phyloP scores from a whole-genome alignment of 192 early-diverging fungal genomes.

The Ramicandelaber brevisporus region DNA sequence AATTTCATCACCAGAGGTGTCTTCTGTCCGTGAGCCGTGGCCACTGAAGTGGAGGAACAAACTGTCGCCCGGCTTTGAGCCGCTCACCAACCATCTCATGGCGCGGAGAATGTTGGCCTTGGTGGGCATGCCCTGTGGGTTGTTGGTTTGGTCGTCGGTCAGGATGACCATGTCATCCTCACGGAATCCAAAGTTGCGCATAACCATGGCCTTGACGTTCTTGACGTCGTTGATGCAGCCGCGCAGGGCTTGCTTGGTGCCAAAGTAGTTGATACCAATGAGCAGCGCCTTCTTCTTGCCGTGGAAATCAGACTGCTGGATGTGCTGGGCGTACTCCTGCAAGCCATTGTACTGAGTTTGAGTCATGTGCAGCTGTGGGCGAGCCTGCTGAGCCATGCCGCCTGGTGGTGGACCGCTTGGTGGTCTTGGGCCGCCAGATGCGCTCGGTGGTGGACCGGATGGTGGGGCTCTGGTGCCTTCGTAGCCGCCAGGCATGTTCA shows the following conservation, averaged over 20 bases:
- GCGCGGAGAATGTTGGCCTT: conserved; percentile 44
- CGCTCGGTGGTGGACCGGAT: background rate
- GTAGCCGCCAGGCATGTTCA: background rate
- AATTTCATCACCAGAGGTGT: conserved; percentile 43
- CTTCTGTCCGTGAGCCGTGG: conserved; percentile 34
- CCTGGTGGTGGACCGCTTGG: background rate
- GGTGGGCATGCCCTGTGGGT: conserved; percentile 35
- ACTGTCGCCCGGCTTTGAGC: conserved; percentile 49
- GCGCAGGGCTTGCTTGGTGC: conserved; percentile 26
- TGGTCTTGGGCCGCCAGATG: background rate
- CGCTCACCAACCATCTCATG: conserved; percentile 53
- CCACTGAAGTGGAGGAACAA: conserved; percentile 69
- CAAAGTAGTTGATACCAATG: conserved; percentile 81
- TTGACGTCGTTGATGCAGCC: conserved; percentile 71
- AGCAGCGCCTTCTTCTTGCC: conserved; percentile 62
- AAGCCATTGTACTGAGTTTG: conserved; percentile 1
- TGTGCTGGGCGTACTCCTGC: conserved; percentile 16
- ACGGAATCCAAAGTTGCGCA: conserved; percentile 29
- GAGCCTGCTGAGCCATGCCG: background rate
- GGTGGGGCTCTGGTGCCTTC: too few relatives aligned
- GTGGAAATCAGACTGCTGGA: conserved; percentile 16
- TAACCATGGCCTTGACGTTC: conserved; percentile 47
- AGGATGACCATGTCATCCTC: conserved; percentile 44
- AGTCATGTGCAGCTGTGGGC: background rate
- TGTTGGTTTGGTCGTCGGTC: conserved; percentile 44